Percentiles rank a stretch among this genome's conserved stretches.
Conservation (phyloP, 2,329 filamentous ascomycete genomes). For the Geosmithia putterillii region DNA sequence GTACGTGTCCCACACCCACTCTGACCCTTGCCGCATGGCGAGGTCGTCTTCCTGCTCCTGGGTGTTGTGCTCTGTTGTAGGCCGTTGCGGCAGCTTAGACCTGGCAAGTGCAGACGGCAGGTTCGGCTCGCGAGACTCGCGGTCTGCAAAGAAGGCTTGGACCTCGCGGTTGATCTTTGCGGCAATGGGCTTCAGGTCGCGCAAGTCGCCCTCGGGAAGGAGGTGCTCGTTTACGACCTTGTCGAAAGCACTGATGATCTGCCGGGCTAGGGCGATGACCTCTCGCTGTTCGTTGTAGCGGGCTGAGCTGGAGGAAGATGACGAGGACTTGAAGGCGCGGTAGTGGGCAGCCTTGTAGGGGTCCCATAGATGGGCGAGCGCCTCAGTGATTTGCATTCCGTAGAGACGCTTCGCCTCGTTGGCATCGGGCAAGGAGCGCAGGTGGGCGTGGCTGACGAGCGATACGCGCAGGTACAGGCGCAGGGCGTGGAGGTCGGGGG, state of each 20-base stretch:
- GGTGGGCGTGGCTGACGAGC: slow-evolving; percentile 29
- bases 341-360: slow-evolving; percentile 29
- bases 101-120: not conserved
- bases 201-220: slow-evolving; percentile 18
- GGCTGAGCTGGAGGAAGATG: not conserved
- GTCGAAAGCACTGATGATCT: slow-evolving; percentile 32
- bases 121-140: slow-evolving; percentile 4
- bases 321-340: slow-evolving; percentile 17
- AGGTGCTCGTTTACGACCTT: slow-evolving; percentile 27
- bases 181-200: slow-evolving; percentile 17
- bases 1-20: slow-evolving; percentile 3
- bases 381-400: slow-evolving; percentile 35
- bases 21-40: not conserved
- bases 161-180: slow-evolving; percentile 25
- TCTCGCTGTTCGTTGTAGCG: slow-evolving; percentile 20
- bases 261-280: slow-evolving; percentile 28
- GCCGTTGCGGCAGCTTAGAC: not conserved
- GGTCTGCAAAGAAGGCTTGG: slow-evolving; percentile 19
- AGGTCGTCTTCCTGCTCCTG: not conserved
- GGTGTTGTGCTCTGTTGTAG: not conserved
- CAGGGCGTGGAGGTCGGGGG: slow-evolving; percentile 38
- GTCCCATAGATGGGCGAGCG: slow-evolving; percentile 37
- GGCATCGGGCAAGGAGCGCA: slow-evolving; percentile 18
- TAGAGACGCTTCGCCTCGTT: slow-evolving; percentile 26
- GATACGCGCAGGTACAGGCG: slow-evolving; percentile 45